These are phyloP conservation scores for Eimeria praecox DNA, from an alignment of 169 alveolate genomes.

Conservation along the genomic window DNA sequence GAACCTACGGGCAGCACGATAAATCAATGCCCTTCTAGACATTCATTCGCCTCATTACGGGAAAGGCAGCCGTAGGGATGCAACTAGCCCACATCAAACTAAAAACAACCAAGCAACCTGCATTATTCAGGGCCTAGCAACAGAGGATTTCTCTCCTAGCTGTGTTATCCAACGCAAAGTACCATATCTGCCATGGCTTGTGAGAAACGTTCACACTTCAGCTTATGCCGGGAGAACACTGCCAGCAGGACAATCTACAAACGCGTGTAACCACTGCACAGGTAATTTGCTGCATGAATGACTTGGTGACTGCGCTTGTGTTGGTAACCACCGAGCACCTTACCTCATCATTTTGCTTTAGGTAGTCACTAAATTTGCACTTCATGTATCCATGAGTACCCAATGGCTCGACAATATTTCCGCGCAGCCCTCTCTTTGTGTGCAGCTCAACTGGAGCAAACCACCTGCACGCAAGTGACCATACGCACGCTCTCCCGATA, in stretches of 20 bases:
- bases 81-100: not conserved
- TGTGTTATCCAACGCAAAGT: not conserved
- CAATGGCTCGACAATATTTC: slow-evolving; percentile 97
- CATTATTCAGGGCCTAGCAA: not conserved
- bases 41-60: not conserved
- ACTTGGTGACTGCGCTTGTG: not conserved
- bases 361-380: slow-evolving; percentile 96
- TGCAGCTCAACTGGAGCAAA: slow-evolving; percentile 98
- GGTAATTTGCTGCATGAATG: not conserved
- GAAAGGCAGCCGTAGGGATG: not conserved
- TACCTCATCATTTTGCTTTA: slow-evolving; percentile 97
- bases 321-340: not conserved
- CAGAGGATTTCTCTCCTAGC: not conserved
- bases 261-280: not conserved
- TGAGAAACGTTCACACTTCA: not conserved
- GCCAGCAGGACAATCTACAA: not conserved
- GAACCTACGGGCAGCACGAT: slow-evolving; percentile 9
- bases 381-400: slow-evolving; percentile 99
- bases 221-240: not conserved
- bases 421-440: slow-evolving; percentile 98
- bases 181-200: not conserved
- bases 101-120: not conserved
- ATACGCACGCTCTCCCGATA: not conserved
- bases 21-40: not conserved
- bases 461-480: slow-evolving; percentile 84